Evolutionary conservation across 345 rosid genomes (phyloP), one percentile per base, ranked within the genome.

Genomic region (Lumnitzera racemosa): DNA sequence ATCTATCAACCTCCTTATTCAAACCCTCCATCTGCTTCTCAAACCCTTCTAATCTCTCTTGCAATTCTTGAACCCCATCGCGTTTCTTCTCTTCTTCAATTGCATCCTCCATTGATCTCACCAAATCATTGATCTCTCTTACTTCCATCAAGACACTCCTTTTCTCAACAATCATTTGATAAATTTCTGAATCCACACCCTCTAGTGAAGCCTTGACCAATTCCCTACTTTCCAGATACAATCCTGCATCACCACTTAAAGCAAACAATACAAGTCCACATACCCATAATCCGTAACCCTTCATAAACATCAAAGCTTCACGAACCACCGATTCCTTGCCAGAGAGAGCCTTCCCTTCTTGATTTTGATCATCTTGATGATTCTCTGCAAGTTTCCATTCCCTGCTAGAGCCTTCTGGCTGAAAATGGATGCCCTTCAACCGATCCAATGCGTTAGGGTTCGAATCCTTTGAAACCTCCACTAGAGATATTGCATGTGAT

Each of bases 71-170:
- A 24, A 78, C 81, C 24, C 41, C 76, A 43, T 29, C 47, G 1
- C 70, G 31, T 51, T 10, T 15, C 54, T 55, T 59, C 43, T 76
- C 68, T 4, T 27, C 61, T 16, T 50, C 74, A 5, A 70, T 53
- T n/a, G 70, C 80, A 5, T 78, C 73, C 1, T 65, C 81, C 47
- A 86, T 65, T 52, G 56, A 24, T 65, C 47, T 76, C 51, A 68
- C 81, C 27, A 76, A 80, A n/a, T 74, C 72, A 4, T 71, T 86
- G 47, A 85, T 60, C 62, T 76, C 87, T 56, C 52, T 70, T 8
- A 81, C 76, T 63, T 81, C 87, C 57, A 73, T 70, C 58, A 81
- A 63, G 11, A 29, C 64, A 25, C 49, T 47, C 46, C 69, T 69
- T 78, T 66, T 70, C 58, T 60, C 65, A 66, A 17, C 24, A 10